Percentiles rank a stretch among this genome's conserved stretches.
Evolutionary conservation across 2,329 filamentous ascomycete genomes (phyloP).

Genomic region (Penicillium aurantiogriseum): DNA sequence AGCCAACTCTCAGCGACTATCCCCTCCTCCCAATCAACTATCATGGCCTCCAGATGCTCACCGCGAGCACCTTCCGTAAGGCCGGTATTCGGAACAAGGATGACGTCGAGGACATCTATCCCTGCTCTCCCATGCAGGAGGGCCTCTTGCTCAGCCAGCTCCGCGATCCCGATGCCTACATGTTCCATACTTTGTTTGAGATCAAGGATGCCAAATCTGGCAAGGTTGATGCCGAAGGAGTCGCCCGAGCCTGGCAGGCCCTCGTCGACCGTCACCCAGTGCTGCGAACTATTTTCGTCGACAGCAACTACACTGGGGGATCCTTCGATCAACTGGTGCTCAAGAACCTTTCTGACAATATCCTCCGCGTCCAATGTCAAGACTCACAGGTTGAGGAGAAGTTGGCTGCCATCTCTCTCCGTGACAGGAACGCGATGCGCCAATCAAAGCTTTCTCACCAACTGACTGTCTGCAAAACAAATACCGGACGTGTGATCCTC

Average conservation of each 20-base stretch:
- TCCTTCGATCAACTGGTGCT: constrained; percentile 41
- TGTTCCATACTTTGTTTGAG: constrained; percentile 39
- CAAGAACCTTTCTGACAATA: constrained; percentile 24
- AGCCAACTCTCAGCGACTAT: constrained; percentile 44
- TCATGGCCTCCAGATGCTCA: constrained; percentile 38
- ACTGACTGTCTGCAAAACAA: constrained; percentile 35
- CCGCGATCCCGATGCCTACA: constrained; percentile 36
- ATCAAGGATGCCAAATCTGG: constrained; percentile 23
- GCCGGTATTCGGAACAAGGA: constrained; percentile 33
- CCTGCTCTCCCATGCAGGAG: constrained; percentile 39
- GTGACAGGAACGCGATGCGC: constrained; percentile 25
- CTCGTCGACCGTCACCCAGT: constrained; percentile 36
- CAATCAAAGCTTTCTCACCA: constrained; percentile 35
- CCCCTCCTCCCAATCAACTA: constrained; percentile 46
- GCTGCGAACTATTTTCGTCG: constrained; percentile 36
- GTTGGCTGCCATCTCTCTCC: constrained; percentile 30
- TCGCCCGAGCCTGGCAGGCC: constrained; percentile 35
- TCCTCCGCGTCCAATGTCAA: constrained; percentile 32
- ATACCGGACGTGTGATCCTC: constrained; percentile 31
- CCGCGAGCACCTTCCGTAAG: constrained; percentile 35
- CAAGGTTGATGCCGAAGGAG: constrained; percentile 26
- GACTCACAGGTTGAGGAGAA: constrained; percentile 29
- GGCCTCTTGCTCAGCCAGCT: constrained; percentile 40
- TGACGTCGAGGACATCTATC: constrained; percentile 37
- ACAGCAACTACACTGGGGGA: constrained; percentile 34